phyloP scores from a whole-genome alignment of 2,329 filamentous ascomycete species.

The Lachnellula cervina region DNA sequence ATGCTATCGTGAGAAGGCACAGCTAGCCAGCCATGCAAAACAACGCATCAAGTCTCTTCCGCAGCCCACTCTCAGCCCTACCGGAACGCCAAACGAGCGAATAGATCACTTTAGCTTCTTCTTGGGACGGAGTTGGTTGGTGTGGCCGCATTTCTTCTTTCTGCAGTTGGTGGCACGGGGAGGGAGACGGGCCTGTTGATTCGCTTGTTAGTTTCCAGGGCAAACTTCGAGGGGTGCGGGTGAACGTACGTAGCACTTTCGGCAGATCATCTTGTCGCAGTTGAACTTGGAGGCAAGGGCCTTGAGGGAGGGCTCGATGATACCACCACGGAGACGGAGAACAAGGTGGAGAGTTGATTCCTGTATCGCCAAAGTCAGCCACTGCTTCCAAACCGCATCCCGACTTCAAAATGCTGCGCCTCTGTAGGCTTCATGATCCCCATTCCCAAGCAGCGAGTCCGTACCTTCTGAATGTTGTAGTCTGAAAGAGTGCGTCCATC shows the following conservation, averaged over 20 bases:
- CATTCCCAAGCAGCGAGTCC: constrained; percentile 29
- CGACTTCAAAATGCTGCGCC: not conserved
- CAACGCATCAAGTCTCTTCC: constrained; percentile 16
- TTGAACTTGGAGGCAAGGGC: constrained; percentile 99
- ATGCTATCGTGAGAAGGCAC: constrained; percentile 24
- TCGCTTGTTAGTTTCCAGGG: constrained; percentile 20
- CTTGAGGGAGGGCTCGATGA: constrained; percentile 99
- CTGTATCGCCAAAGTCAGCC: constrained; percentile 41
- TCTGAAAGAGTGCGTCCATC: constrained; percentile 94
- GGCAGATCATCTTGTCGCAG: constrained; percentile 99
- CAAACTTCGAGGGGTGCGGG: not conserved
- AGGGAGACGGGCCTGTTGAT: constrained; percentile 68
- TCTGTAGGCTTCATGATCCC: not conserved
- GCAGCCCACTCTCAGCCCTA: constrained; percentile 13
- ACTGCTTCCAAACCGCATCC: not conserved
- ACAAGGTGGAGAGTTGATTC: constrained; percentile 98
- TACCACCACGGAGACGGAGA: constrained; percentile 97
- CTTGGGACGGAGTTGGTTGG: constrained; percentile 99
- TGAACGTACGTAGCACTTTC: constrained; percentile 95
- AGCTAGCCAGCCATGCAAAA: constrained; percentile 24
- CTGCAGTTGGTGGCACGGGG: constrained; percentile 99
- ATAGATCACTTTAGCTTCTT: constrained; percentile 96
- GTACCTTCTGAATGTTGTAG: constrained; percentile 99
- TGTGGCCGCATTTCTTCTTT: constrained; percentile 99
- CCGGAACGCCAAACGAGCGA: constrained; percentile 35